Evolutionary conservation across 2,329 filamentous ascomycete genomes (phyloP), one percentile per base, ranked within the genome.

Genomic region (Microsporum ferrugineum): DNA sequence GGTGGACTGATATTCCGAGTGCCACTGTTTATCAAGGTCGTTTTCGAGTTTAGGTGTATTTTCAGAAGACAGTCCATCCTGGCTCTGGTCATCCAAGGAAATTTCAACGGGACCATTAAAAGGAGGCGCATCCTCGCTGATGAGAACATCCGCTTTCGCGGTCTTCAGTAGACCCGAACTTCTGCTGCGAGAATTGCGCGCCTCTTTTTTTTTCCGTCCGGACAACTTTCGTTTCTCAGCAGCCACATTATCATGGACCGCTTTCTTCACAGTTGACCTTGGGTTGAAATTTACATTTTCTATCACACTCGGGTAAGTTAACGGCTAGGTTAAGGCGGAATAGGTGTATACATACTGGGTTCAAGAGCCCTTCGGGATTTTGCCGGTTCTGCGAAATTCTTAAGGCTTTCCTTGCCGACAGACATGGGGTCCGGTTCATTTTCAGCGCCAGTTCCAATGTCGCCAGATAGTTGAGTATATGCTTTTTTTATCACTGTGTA

Each of bases 251-350:
- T 43, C 36, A 29, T 41, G 27, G 12, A n/a, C 36, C 7, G 62
- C 61, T 51, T 63, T 66, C 61, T 72, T 74, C 4, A 64, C 67
- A 2, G 72, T 68, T 5, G 72, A 73, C 51, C 36, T 59, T n/a
- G 71, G 60, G 62, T 77, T 79, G n/a, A 74, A 72, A 64, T 82
- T 82, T 57, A 77, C 72, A 62, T 71, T 78, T 72, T 81, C 79
- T 82, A 64, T 56, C 53, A 57, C 43, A 57, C 33, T 60, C 17
- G 6, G 7, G 51, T 55, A 8, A 55, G 27, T 33, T 31, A 7
- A 34, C 5, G n/a, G 14, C 1, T 5, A 41, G 7, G 3, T 10
- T 14, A 39, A 43, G 4, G 6, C 6, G 39, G 6, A 56, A 36
- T 56, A 29, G 33, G 12, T 36, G 34, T 27, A 27, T 41, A 69